Evolutionary conservation across 2,329 filamentous ascomycete genomes (phyloP).

Genomic region (Hypoxylon sp.): DNA sequence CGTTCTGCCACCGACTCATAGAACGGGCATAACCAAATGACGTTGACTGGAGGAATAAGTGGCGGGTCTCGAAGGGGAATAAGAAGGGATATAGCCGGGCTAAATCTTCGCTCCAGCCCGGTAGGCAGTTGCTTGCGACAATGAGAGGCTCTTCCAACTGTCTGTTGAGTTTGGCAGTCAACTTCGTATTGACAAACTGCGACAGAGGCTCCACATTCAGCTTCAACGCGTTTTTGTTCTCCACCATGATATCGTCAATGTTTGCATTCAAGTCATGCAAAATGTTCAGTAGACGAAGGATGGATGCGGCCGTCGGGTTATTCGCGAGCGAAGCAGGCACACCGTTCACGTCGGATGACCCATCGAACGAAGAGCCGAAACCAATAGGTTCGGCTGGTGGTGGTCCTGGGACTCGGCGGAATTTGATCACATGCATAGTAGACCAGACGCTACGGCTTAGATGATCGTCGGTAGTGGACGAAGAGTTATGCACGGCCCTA

Average conservation of each 20-base stretch:
- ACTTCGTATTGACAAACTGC: conserved; percentile 98
- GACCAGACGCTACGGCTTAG: conserved; percentile 88
- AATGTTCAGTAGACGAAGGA: conserved; percentile 88
- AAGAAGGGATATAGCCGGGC: conserved; percentile 95
- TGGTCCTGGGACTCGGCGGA: conserved; percentile 86
- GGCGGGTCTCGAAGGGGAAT: conserved; percentile 97
- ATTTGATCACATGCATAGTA: conserved; percentile 90
- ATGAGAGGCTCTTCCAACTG: conserved; percentile 97
- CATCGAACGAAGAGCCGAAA: conserved; percentile 68
- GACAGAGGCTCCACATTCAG: conserved; percentile 86
- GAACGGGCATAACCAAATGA: conserved; percentile 98
- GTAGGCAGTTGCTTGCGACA: conserved; percentile 95
- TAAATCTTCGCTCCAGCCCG: conserved; percentile 95
- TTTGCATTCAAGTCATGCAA: conserved; percentile 94
- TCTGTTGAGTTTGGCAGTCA: conserved; percentile 96
- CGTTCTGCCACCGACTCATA: conserved; percentile 97
- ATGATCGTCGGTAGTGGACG: conserved; percentile 70
- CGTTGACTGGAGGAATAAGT: conserved; percentile 96
- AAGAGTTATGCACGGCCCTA: conserved; percentile 83
- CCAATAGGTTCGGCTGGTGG: conserved; percentile 80
- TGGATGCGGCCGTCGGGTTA: conserved; percentile 86
- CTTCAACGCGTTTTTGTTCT: conserved; percentile 78
- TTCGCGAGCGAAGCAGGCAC: conserved; percentile 86
- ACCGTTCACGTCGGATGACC: conserved; percentile 65
- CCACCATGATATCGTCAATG: conserved; percentile 88